These are phyloP conservation scores for Fusarium sp. DNA, from an alignment of 2,329 filamentous ascomycete species.

Conservation along the genomic window DNA sequence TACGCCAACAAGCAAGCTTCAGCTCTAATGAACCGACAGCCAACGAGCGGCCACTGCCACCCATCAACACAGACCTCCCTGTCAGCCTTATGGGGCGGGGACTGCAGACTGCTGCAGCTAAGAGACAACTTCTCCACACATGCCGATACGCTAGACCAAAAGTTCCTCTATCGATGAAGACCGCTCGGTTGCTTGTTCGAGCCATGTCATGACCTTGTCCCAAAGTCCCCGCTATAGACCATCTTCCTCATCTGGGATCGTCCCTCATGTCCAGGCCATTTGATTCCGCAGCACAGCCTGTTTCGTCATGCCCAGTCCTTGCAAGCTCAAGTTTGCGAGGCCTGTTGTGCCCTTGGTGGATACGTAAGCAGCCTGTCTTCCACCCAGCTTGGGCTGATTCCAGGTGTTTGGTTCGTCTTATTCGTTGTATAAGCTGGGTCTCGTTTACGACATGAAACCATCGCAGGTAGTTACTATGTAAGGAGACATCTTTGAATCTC, in stretches of 20 bases:
- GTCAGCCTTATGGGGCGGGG: conserved; percentile 47
- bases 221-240: conserved; percentile 19
- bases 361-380: conserved; percentile 38
- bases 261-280: conserved; percentile 10
- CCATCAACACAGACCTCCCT: conserved; percentile 28
- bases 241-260: background rate
- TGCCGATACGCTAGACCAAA: conserved; percentile 38
- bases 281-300: conserved; percentile 14
- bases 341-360: conserved; percentile 28
- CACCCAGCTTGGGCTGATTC: conserved; percentile 23
- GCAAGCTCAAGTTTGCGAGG: background rate
- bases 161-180: conserved; percentile 24
- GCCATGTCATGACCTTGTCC: conserved; percentile 1
- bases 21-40: conserved; percentile 19
- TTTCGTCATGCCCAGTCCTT: conserved; percentile 34
- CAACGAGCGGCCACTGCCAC: conserved; percentile 23
- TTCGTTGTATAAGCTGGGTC: conserved; percentile 33
- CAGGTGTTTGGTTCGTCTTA: conserved; percentile 24
- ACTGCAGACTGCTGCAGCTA: conserved; percentile 20
- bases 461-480: conserved; percentile 32
- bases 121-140: conserved; percentile 36
- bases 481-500: conserved; percentile 23
- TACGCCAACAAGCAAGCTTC: conserved; percentile 13
- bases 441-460: conserved; percentile 42
- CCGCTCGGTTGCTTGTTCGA: conserved; percentile 23